Evolutionary conservation across 306 rosid species (phyloP).

Genomic region (Vachellia collinsii): DNA sequence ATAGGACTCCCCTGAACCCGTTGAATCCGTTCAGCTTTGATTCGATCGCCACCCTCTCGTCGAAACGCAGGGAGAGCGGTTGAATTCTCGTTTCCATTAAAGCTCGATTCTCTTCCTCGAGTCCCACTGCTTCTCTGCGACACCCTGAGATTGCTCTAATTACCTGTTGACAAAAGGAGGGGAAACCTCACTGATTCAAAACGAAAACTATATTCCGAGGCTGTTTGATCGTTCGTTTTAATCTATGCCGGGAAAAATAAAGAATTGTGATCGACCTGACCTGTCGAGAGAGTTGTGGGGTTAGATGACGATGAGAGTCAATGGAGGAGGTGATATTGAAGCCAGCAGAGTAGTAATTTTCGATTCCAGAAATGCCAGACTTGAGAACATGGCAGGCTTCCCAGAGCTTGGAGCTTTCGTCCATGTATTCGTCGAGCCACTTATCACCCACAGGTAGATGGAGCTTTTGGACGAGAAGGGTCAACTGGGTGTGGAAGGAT

Average conservation of each 20-base stretch:
- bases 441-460: conserved; percentile 95
- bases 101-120: conserved; percentile 90
- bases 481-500: conserved; percentile 90
- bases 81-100: conserved; percentile 88
- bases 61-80: conserved; percentile 71
- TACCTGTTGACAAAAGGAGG: conserved; percentile 50
- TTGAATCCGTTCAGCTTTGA: conserved; percentile 95
- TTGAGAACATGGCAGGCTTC: conserved; percentile 95
- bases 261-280: conserved; percentile 44
- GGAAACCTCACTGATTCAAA: conserved; percentile 25
- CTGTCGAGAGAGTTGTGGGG: conserved; percentile 88
- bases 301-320: conserved; percentile 75
- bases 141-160: conserved; percentile 80
- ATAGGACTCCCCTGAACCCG: conserved; percentile 94
- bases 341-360: conserved; percentile 76
- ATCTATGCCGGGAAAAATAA: neutral
- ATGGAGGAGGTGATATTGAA: conserved; percentile 69
- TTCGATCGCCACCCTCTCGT: conserved; percentile 79
- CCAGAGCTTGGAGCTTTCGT: conserved; percentile 98
- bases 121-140: conserved; percentile 81
- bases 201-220: neutral
- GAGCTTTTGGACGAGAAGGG: conserved; percentile 89
- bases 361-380: conserved; percentile 89
- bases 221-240: neutral
- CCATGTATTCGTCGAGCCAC: conserved; percentile 99